Evolutionary conservation across 345 rosid species (phyloP).

Genomic region (Acer negundo): DNA sequence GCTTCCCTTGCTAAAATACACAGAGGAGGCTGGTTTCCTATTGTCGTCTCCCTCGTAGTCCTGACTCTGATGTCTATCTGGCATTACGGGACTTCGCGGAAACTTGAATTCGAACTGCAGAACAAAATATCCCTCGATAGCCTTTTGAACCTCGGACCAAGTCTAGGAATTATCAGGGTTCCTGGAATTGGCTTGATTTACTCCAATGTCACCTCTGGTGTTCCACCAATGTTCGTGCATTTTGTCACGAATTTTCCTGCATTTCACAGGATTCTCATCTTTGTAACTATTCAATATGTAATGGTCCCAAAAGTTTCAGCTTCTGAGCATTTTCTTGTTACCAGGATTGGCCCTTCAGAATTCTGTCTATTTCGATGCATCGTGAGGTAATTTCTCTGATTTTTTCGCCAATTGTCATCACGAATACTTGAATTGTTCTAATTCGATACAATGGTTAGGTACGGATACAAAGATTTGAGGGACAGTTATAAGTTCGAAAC

Average conservation of each 20-base stretch:
- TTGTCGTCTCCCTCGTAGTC: constrained; percentile 23
- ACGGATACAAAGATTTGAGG: constrained; percentile 34
- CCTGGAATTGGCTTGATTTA: constrained; percentile 40
- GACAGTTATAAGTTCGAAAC: constrained; percentile 33
- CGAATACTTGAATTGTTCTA: background rate
- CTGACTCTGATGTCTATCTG: constrained; percentile 31
- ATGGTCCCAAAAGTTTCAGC: constrained; percentile 34
- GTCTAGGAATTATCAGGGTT: constrained; percentile 31
- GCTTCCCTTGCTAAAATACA: constrained; percentile 32
- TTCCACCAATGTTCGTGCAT: constrained; percentile 39
- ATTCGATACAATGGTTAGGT: constrained; percentile 11
- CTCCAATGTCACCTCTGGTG: constrained; percentile 29
- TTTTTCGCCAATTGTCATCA: background rate
- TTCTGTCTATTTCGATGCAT: constrained; percentile 33
- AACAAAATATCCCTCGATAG: constrained; percentile 30
- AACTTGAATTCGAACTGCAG: constrained; percentile 27
- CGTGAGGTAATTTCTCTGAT: constrained; percentile 24
- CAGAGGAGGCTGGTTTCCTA: constrained; percentile 35
- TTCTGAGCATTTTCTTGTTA: constrained; percentile 21
- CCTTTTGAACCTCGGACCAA: constrained; percentile 29
- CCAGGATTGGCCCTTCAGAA: constrained; percentile 30
- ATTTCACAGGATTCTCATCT: constrained; percentile 33
- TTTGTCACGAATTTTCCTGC: constrained; percentile 42
- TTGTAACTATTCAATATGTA: constrained; percentile 29
- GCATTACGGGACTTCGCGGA: constrained; percentile 37